phyloP scores from a whole-genome alignment of 75 land plant species.

The Pinus albicaulis region DNA sequence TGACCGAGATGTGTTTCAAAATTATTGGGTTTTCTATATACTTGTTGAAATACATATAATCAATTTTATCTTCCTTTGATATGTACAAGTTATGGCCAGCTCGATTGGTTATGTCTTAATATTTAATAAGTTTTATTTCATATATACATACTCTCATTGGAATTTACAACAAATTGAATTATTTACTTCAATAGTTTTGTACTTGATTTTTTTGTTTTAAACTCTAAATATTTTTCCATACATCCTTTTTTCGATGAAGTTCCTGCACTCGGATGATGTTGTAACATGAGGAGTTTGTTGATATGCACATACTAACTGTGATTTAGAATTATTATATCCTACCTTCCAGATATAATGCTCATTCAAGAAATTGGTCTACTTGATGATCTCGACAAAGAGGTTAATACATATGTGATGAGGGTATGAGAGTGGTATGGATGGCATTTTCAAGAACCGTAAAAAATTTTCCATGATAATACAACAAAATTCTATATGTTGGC shows the following conservation, averaged over 20 bases:
- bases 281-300: not conserved
- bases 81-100: too few relatives aligned
- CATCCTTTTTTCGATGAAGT: not conserved
- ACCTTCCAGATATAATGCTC: constrained; percentile 82
- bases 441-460: too few relatives aligned
- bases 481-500: too few relatives aligned
- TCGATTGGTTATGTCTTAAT: not conserved
- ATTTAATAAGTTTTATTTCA: not conserved
- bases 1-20: too few relatives aligned
- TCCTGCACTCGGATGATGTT: not conserved
- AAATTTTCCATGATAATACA: too few relatives aligned
- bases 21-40: too few relatives aligned
- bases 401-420: too few relatives aligned
- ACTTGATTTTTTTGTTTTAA: too few relatives aligned
- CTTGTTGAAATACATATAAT: too few relatives aligned
- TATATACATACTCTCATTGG: not conserved
- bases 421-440: too few relatives aligned
- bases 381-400: constrained; percentile 98
- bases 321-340: not conserved
- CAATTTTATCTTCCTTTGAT: too few relatives aligned
- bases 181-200: not conserved
- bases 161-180: not conserved
- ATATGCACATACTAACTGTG: not conserved
- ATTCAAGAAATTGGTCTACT: constrained; percentile 95
- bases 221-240: too few relatives aligned